A percentile compares a stretch with the other conserved stretches of the same genome.
Conservation (phyloP, 768 basidiomycete species). For the Trametes punicea region DNA sequence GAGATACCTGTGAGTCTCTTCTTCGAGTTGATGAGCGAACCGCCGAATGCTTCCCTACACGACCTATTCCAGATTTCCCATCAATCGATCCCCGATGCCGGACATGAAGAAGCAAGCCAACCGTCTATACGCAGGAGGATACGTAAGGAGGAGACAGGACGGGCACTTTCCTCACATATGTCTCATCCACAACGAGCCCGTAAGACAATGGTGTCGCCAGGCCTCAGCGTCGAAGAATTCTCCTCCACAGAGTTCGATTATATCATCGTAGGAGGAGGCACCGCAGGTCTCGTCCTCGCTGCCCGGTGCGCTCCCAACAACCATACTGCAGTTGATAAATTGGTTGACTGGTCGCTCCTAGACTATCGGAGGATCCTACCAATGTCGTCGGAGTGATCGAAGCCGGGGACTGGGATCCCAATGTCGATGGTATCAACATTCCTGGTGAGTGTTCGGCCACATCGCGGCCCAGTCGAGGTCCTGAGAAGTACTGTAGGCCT, state of each 20-base stretch:
- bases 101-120: too few relatives aligned
- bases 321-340: background rate
- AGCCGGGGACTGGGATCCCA: constrained; percentile 26
- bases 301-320: constrained; percentile 6
- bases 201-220: background rate
- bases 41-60: too few relatives aligned
- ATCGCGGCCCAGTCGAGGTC: too few relatives aligned
- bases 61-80: too few relatives aligned
- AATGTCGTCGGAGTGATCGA: constrained; percentile 31
- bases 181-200: background rate
- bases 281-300: constrained; percentile 16
- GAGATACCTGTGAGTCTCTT: too few relatives aligned
- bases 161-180: too few relatives aligned
- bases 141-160: too few relatives aligned
- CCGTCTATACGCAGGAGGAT: too few relatives aligned
- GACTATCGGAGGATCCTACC: constrained; percentile 27
- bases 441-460: constrained; percentile 9
- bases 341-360: background rate
- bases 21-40: too few relatives aligned
- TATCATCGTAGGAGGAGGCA: constrained; percentile 20
- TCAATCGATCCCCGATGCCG: too few relatives aligned
- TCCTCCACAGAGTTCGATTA: constrained; percentile 13
- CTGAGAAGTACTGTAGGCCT: background rate
- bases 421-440: constrained; percentile 11
- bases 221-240: constrained; percentile 5